Percentiles rank a stretch among this genome's conserved stretches.
Evolutionary conservation across 2,329 filamentous ascomycete species (phyloP).

Genomic region (Scytalidium sp.): DNA sequence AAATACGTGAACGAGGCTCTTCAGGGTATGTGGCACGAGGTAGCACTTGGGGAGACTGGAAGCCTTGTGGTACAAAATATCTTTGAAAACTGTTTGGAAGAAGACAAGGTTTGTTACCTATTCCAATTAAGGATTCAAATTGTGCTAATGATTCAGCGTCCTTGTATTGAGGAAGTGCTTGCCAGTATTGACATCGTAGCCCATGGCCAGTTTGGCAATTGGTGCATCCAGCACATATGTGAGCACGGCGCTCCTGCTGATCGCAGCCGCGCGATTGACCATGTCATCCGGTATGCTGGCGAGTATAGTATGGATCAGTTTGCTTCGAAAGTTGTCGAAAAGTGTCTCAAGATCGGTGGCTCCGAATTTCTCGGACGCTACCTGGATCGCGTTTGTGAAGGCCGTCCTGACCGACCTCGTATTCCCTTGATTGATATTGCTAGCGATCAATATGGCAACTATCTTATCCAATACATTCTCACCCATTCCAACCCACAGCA

Average conservation of each 20-base stretch:
- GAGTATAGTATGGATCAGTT: slow-evolving; percentile 99
- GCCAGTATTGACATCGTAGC: slow-evolving; percentile 94
- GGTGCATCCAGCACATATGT: slow-evolving; percentile 99
- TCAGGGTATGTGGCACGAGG: slow-evolving; percentile 97
- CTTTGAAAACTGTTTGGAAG: slow-evolving; percentile 97
- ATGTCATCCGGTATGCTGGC: slow-evolving; percentile 87
- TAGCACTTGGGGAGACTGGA: slow-evolving; percentile 93
- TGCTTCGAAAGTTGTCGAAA: slow-evolving; percentile 98
- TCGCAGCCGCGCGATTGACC: slow-evolving; percentile 89
- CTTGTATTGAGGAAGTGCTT: slow-evolving; percentile 95
- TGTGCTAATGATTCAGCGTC: slow-evolving; percentile 58
- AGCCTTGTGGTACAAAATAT: slow-evolving; percentile 99
- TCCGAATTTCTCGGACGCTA: slow-evolving; percentile 89
- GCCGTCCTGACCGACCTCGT: slow-evolving; percentile 83
- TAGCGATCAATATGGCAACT: slow-evolving; percentile 98
- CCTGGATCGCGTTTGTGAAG: slow-evolving; percentile 90
- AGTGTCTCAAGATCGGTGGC: slow-evolving; percentile 95
- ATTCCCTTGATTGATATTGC: slow-evolving; percentile 98
- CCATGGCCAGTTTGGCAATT: slow-evolving; percentile 97
- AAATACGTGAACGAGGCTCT: slow-evolving; percentile 95
- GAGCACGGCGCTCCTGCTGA: slow-evolving; percentile 91
- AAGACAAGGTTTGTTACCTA: slow-evolving; percentile 75
- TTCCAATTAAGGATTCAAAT: slow-evolving; percentile 1
- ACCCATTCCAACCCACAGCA: slow-evolving; percentile 85
- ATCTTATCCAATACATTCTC: slow-evolving; percentile 95